Evolutionary conservation across 2,329 filamentous ascomycete genomes (phyloP).

Genomic region (Aaosphaeria pasadenensis): DNA sequence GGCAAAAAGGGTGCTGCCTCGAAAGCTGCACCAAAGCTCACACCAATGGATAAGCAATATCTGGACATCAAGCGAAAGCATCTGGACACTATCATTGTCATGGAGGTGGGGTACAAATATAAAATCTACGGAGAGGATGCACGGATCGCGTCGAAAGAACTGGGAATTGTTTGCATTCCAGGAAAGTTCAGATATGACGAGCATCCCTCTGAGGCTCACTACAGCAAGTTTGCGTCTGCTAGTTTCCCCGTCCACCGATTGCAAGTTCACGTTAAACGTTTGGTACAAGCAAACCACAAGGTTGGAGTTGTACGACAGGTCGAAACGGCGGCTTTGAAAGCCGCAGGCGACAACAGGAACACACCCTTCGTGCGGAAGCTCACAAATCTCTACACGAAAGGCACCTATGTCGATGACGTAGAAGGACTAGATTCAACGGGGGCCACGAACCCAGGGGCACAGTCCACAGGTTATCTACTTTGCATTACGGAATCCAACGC

Average conservation of each 20-base stretch:
- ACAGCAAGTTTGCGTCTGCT: constrained; percentile 88
- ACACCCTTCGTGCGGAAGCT: constrained; percentile 88
- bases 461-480: constrained; percentile 78
- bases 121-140: constrained; percentile 97
- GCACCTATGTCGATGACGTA: constrained; percentile 92
- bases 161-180: constrained; percentile 94
- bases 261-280: constrained; percentile 87
- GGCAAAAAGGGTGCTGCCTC: constrained; percentile 48
- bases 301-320: constrained; percentile 93
- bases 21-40: constrained; percentile 83
- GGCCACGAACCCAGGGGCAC: constrained; percentile 53
- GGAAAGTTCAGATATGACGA: constrained; percentile 95
- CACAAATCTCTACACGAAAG: constrained; percentile 96
- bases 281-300: constrained; percentile 90
- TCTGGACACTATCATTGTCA: constrained; percentile 82
- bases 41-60: constrained; percentile 90
- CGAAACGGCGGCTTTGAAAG: constrained; percentile 93
- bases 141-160: constrained; percentile 78
- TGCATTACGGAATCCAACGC: constrained; percentile 84
- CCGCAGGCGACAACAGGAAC: constrained; percentile 90
- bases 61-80: constrained; percentile 91
- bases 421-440: constrained; percentile 65
- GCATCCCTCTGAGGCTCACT: constrained; percentile 77
- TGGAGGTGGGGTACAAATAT: constrained; percentile 98
- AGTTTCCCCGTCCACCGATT: constrained; percentile 92